Percentiles rank a stretch among this genome's conserved stretches.
These are phyloP conservation scores for Chalciporus sphaerocephalus DNA, from an alignment of 768 basidiomycete genomes.

Conservation along the genomic window DNA sequence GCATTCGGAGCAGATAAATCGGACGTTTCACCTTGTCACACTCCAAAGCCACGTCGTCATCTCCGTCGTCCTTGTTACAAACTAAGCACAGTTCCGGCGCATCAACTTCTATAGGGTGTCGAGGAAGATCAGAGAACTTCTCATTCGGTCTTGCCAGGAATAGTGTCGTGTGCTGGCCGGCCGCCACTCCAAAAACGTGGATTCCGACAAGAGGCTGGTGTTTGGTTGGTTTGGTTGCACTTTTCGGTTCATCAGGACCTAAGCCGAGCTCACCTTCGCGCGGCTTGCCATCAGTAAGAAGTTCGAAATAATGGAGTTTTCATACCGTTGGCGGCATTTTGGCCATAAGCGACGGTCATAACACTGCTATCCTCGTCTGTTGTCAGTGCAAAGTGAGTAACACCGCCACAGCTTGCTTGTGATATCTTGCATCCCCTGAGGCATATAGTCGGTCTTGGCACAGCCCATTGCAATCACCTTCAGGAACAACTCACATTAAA, in stretches of 20 bases:
- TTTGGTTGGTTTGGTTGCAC: slow-evolving; percentile 75
- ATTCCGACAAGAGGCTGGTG: slow-evolving; percentile 71
- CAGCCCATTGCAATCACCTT: background rate
- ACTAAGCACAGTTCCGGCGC: slow-evolving; percentile 66
- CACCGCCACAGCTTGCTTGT: slow-evolving; percentile 72
- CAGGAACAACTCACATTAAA: slow-evolving; percentile 53
- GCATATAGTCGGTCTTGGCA: slow-evolving; percentile 4
- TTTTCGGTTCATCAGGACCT: slow-evolving; percentile 77
- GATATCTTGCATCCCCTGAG: slow-evolving; percentile 74
- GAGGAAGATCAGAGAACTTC: slow-evolving; percentile 69
- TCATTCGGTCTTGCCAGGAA: slow-evolving; percentile 76
- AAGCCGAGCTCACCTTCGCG: slow-evolving; percentile 70
- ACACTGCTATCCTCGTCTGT: slow-evolving; percentile 68
- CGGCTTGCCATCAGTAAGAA: background rate
- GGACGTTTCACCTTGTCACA: slow-evolving; percentile 74
- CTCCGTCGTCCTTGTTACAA: slow-evolving; percentile 67
- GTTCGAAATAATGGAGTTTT: background rate
- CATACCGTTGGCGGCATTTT: slow-evolving; percentile 79
- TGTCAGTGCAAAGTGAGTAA: slow-evolving; percentile 80
- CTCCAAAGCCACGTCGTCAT: slow-evolving; percentile 71
- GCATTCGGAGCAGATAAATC: background rate
- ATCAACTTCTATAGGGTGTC: slow-evolving; percentile 73
- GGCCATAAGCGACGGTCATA: slow-evolving; percentile 85
- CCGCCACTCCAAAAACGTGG: slow-evolving; percentile 71
- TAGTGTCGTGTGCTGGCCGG: slow-evolving; percentile 82